Conservation (phyloP, 2,329 filamentous ascomycete species). For the Beauveria asiatica region DNA sequence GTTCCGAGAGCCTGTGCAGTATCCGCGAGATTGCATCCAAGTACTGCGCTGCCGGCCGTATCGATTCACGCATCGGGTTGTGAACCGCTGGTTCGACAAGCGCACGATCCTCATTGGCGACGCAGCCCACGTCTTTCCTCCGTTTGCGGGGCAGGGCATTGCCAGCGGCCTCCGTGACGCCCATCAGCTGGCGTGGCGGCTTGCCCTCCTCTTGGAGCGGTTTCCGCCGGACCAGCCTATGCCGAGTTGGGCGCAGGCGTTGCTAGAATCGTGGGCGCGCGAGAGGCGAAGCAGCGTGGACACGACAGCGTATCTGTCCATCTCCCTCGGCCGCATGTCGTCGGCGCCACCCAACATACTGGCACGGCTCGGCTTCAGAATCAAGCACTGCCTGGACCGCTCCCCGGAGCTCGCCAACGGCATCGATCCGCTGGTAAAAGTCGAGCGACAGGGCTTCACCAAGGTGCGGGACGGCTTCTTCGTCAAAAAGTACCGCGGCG, state of each 20-base stretch:
- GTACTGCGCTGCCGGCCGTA: slow-evolving; percentile 34
- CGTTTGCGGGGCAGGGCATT: slow-evolving; percentile 33
- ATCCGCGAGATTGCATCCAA: slow-evolving; percentile 37
- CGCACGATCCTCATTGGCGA: slow-evolving; percentile 38
- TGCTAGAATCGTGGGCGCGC: slow-evolving; percentile 12
- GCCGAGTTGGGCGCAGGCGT: background rate
- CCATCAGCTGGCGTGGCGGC: slow-evolving; percentile 25
- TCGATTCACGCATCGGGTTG: slow-evolving; percentile 34
- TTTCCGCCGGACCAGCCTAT: background rate
- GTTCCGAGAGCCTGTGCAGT: slow-evolving; percentile 18
- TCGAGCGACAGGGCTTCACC: slow-evolving; percentile 11
- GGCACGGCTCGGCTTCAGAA: background rate
- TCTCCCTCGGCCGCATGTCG: background rate
- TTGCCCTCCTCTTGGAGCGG: slow-evolving; percentile 12
- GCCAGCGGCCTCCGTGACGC: slow-evolving; percentile 27
- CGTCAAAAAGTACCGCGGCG: background rate
- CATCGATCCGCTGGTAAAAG: slow-evolving; percentile 1
- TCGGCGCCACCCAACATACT: background rate
- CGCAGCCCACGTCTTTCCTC: slow-evolving; percentile 43
- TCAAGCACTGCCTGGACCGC: slow-evolving; percentile 8
- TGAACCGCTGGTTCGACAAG: slow-evolving; percentile 36
- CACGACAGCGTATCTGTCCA: slow-evolving; percentile 2
- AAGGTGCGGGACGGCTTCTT: slow-evolving; percentile 10
- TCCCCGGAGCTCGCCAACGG: background rate
- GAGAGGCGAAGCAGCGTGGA: slow-evolving; percentile 18